These are phyloP conservation scores for Apostasia ramifera DNA, from an alignment of 106 monocot genomes.

Conservation along the genomic window DNA sequence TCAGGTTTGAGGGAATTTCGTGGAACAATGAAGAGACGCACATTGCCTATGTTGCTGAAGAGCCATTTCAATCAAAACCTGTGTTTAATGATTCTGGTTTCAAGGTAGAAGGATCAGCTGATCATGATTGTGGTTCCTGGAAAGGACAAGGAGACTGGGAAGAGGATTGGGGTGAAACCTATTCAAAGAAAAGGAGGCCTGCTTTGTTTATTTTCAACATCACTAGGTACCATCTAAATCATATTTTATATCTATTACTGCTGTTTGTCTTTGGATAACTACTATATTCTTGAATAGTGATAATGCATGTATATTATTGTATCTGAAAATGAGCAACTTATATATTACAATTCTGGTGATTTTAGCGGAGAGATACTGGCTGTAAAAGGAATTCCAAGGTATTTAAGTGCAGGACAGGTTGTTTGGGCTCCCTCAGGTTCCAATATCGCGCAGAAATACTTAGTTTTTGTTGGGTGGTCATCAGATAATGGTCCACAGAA, in stretches of 20 bases:
- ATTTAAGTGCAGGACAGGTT: conserved; percentile 82
- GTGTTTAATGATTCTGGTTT: conserved; percentile 67
- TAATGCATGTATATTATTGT: background rate
- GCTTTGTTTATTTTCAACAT: conserved; percentile 65
- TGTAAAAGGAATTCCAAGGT: conserved; percentile 61
- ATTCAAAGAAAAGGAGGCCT: conserved; percentile 75
- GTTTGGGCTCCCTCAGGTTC: conserved; percentile 77
- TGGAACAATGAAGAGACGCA: conserved; percentile 77
- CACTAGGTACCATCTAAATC: conserved; percentile 33
- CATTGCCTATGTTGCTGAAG: conserved; percentile 95
- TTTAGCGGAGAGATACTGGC: conserved; percentile 71
- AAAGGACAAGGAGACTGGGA: conserved; percentile 96
- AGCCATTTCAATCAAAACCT: conserved; percentile 50
- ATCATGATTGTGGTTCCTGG: conserved; percentile 73
- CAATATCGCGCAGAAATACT: conserved; percentile 18
- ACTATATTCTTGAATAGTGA: background rate
- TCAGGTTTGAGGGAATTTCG: conserved; percentile 97
- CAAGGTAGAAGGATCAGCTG: conserved; percentile 47
- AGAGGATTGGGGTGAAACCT: conserved; percentile 97
- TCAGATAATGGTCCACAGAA: conserved; percentile 49
- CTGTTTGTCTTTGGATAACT: background rate
- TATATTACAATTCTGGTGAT: background rate
- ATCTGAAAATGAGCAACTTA: background rate
- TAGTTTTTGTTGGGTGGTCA: conserved; percentile 96
- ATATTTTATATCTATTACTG: conserved; percentile 1